These are phyloP conservation scores for Suhomyces bolitotheri DNA, from an alignment of 1,139 yeast genomes.

Conservation along the genomic window DNA sequence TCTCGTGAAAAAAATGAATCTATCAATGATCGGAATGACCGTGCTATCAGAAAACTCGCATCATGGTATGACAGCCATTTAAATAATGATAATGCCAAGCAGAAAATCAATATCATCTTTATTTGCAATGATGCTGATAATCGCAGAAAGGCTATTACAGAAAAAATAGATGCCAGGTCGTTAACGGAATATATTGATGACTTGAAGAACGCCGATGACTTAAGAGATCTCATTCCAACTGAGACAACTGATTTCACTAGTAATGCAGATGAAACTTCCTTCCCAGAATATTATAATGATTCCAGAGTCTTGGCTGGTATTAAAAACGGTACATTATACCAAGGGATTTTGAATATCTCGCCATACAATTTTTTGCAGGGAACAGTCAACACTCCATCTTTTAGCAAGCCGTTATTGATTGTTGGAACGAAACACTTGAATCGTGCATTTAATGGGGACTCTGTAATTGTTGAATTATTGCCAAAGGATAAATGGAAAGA, in stretches of 20 bases:
- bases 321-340: constrained; percentile 82
- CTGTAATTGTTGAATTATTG: constrained; percentile 84
- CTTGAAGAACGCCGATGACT: constrained; percentile 71
- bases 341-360: constrained; percentile 78
- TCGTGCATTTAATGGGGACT: constrained; percentile 89
- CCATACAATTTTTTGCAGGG: constrained; percentile 91
- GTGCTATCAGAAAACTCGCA: constrained; percentile 80
- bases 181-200: constrained; percentile 67
- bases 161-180: constrained; percentile 56
- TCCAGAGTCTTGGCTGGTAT: constrained; percentile 89
- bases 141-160: constrained; percentile 54
- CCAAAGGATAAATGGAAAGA: constrained; percentile 88
- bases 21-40: constrained; percentile 88
- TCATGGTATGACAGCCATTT: constrained; percentile 75
- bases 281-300: constrained; percentile 76
- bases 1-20: constrained; percentile 65
- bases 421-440: constrained; percentile 83
- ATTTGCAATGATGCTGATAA: constrained; percentile 79
- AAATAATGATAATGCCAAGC: constrained; percentile 35
- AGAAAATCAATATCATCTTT: constrained; percentile 55
- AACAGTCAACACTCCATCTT: constrained; percentile 67
- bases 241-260: constrained; percentile 29
- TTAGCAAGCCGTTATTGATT: constrained; percentile 79
- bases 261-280: constrained; percentile 52
- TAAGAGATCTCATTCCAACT: constrained; percentile 78